phyloP scores from a whole-genome alignment of 208 protist species.

The Trypanosoma cruzi region DNA sequence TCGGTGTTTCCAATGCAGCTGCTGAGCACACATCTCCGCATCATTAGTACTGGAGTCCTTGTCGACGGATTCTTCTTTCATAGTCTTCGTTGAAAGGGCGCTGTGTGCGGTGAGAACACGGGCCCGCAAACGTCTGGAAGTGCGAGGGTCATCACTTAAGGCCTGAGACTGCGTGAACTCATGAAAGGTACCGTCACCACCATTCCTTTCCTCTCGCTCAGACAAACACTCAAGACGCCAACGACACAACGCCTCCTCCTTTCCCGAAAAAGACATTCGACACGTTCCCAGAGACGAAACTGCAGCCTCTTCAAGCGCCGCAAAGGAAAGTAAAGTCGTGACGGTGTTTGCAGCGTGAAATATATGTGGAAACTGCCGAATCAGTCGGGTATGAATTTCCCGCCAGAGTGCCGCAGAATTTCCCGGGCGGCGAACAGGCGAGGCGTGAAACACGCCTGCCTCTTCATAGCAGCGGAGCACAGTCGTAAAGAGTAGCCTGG shows the following conservation, averaged over 20 bases:
- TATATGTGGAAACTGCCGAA: conserved; percentile 46
- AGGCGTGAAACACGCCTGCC: conserved; percentile 33
- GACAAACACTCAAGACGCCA: conserved; percentile 31
- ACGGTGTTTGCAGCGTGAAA: conserved; percentile 54
- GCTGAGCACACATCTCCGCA: not conserved
- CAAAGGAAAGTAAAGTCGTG: conserved; percentile 46
- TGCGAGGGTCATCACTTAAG: conserved; percentile 19
- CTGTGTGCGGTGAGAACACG: conserved; percentile 28
- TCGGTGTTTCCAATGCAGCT: conserved; percentile 26
- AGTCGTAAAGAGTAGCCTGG: conserved; percentile 29
- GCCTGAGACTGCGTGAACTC: not conserved
- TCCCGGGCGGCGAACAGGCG: conserved; percentile 32
- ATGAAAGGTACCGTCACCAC: not conserved
- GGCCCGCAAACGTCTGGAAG: conserved; percentile 19
- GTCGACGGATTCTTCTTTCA: not conserved
- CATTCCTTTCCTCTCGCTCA: not conserved
- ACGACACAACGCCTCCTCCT: conserved; percentile 26
- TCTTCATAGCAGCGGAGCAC: conserved; percentile 36
- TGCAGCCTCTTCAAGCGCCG: conserved; percentile 41
- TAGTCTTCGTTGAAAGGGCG: not conserved
- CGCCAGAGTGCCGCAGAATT: conserved; percentile 43
- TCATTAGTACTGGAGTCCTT: not conserved
- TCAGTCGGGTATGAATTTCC: conserved; percentile 32
- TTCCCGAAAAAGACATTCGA: conserved; percentile 31
- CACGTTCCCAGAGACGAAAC: conserved; percentile 28